Evolutionary conservation across 306 rosid genomes (phyloP).

Genomic region (Dalbergia cultrata): DNA sequence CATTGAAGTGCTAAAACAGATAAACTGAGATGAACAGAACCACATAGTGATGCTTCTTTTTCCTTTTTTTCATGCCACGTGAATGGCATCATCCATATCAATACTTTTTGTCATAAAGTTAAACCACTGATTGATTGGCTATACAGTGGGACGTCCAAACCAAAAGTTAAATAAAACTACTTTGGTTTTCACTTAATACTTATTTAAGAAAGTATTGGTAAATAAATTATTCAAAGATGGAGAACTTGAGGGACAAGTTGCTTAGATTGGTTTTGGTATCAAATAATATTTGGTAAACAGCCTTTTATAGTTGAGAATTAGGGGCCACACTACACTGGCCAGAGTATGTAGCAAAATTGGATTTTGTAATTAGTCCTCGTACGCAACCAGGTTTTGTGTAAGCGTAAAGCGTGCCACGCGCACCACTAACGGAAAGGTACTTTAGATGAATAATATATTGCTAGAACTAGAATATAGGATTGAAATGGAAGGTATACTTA

Average conservation of each 20-base stretch:
- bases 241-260: not conserved
- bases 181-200: not conserved
- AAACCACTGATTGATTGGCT: not conserved
- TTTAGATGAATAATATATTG: not conserved
- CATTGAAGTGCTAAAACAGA: not conserved
- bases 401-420: conserved; percentile 53
- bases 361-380: not conserved
- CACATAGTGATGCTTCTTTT: not conserved
- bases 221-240: not conserved
- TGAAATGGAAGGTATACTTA: conserved; percentile 9
- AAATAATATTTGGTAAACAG: not conserved
- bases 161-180: not conserved
- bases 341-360: not conserved
- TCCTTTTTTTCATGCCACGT: not conserved
- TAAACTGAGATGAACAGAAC: not conserved
- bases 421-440: conserved; percentile 42
- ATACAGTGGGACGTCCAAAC: not conserved
- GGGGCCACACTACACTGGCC: not conserved
- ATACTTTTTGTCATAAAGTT: not conserved
- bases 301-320: not conserved
- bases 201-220: not conserved
- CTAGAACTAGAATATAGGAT: not conserved
- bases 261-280: not conserved
- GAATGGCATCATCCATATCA: not conserved
- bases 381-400: conserved; percentile 43